Base-by-base conservation (phyloP, 495 filamentous ascomycete species). In the Daldinia loculata region DNA sequence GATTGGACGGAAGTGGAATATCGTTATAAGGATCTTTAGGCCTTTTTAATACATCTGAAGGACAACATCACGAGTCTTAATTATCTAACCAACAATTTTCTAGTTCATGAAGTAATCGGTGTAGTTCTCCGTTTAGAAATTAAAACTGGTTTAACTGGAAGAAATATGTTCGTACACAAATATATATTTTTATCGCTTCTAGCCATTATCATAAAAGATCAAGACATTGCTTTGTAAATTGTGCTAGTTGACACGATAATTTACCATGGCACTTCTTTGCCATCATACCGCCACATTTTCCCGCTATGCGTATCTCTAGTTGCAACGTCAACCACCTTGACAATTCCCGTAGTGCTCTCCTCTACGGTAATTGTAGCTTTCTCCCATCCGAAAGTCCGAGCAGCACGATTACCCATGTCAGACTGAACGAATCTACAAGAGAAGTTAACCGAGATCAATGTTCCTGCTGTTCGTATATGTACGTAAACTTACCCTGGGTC, bases 391-490 rank as follows among this genome's bases (percentile, higher is more conserved):
- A 61, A 26, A 24, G 43, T 15, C 41, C 27, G 6, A 1, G 58
- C 58, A 24, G 24, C 58, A 22, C 29, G 43, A n/a, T 84, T 83
- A 4, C 82, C 82, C 63, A 84, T 60, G 6, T 83, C 81, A 2
- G 81, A 85, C 45, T 80, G 78, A 9, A 78, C 78, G 65, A 77
- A 85, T n/a, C 81, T 82, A 48, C 5, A 2, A n/a, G 1, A 26
- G 15, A 45, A 0, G 17, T 55, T 61, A 30, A 45, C 4, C 8
- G 1, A 45, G n/a, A 22, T 59, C 19, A 45, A 4, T 9, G 5
- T 19, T 8, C 22, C 27, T 22, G 3, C 11, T 24, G 14, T 24
- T 22, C 6, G n/a, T 51, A 34, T 6, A 14, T 4, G 19, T 19
- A 22, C 30, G 17, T 19, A 38, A 62, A 62, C 64, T 66, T 50